Conservation (phyloP, 768 basidiomycete species). For the Multifurca ochricompacta region DNA sequence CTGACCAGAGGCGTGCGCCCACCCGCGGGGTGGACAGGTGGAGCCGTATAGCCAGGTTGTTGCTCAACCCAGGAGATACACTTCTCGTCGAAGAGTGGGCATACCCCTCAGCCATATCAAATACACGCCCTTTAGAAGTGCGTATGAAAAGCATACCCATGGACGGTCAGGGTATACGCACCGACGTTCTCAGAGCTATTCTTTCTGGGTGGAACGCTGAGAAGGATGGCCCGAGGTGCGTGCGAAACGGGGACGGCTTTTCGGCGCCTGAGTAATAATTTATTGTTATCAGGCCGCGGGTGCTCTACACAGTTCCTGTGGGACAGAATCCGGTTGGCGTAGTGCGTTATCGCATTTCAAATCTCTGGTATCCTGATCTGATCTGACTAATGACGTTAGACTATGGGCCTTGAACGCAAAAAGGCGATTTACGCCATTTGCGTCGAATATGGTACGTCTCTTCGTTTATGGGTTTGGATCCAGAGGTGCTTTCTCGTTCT, state of each 20-base stretch:
- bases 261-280: too few relatives aligned
- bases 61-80: conserved; percentile 61
- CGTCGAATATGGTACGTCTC: conserved; percentile 65
- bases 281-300: conserved; percentile 58
- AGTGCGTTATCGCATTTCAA: conserved; percentile 32
- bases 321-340: conserved; percentile 80
- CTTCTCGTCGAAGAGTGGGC: conserved; percentile 64
- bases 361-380: not conserved
- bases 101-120: conserved; percentile 51
- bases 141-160: conserved; percentile 50
- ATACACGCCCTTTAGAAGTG: conserved; percentile 34
- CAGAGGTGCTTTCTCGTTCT: not conserved
- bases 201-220: conserved; percentile 59
- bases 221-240: not conserved
- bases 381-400: conserved; percentile 31
- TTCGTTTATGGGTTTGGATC: too few relatives aligned
- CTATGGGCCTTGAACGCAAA: conserved; percentile 57
- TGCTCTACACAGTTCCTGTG: conserved; percentile 71
- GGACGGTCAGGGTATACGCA: conserved; percentile 67
- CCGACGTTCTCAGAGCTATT: conserved; percentile 47
- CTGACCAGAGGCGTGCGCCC: not conserved
- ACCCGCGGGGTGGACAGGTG: conserved; percentile 36
- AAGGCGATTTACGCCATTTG: conserved; percentile 76
- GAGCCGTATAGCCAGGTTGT: conserved; percentile 47
- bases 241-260: too few relatives aligned